These are phyloP conservation scores for Saccharomyces paradoxus DNA, from an alignment of 805 yeast species.

Conservation along the genomic window DNA sequence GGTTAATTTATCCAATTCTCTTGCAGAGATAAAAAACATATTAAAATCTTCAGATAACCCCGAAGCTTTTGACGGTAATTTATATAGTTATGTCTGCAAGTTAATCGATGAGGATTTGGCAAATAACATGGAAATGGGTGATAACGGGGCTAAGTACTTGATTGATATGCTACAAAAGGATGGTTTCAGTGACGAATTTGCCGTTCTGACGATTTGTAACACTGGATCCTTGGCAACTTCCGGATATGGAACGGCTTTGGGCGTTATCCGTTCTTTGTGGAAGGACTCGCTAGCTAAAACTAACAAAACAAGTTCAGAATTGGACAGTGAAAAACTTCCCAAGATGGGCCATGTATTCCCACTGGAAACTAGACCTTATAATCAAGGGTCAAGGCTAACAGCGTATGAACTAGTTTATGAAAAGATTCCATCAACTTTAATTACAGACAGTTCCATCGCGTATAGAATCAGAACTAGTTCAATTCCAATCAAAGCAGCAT, in stretches of 20 bases:
- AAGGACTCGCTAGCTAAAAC: constrained; percentile 29
- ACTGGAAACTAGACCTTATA: constrained; percentile 91
- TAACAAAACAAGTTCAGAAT: constrained; percentile 16
- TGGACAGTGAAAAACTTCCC: not conserved
- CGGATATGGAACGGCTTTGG: constrained; percentile 95
- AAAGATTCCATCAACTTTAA: constrained; percentile 74
- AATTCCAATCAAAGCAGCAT: constrained; percentile 75
- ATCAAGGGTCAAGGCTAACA: constrained; percentile 90
- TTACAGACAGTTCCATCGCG: constrained; percentile 89
- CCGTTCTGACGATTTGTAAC: constrained; percentile 87
- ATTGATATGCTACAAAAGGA: constrained; percentile 37
- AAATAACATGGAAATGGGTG: constrained; percentile 75
- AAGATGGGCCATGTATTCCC: constrained; percentile 70
- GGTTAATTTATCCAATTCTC: constrained; percentile 77
- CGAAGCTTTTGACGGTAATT: constrained; percentile 15
- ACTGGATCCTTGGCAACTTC: constrained; percentile 96
- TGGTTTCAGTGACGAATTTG: constrained; percentile 53
- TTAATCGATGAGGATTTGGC: constrained; percentile 68
- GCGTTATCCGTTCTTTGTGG: constrained; percentile 74
- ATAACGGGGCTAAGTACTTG: constrained; percentile 70
- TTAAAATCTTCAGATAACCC: constrained; percentile 28
- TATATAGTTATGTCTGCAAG: constrained; percentile 41
- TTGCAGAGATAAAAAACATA: constrained; percentile 29
- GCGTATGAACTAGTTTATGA: constrained; percentile 86
- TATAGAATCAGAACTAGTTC: constrained; percentile 44